Evolutionary conservation across 2,329 filamentous ascomycete species (phyloP).

Genomic region (Monilinia fructicola): DNA sequence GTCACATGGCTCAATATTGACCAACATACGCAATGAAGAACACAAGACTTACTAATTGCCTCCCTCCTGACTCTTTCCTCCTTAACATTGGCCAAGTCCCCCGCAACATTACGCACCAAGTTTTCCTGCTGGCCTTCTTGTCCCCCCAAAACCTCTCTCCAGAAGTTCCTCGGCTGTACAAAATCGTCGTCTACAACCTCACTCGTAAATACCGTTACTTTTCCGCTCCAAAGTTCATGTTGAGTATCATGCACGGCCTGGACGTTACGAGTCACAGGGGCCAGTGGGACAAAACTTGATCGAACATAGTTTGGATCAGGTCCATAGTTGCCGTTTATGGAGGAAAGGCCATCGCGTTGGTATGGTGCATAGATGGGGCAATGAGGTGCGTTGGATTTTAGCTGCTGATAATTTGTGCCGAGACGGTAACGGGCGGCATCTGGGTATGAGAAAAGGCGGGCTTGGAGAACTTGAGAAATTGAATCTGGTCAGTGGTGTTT

Average conservation of each 20-base stretch:
- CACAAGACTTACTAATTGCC: slow-evolving; percentile 2
- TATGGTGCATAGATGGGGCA: slow-evolving; percentile 29
- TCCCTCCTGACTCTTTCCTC: background rate
- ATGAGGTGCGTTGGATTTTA: slow-evolving; percentile 25
- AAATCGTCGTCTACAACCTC: slow-evolving; percentile 44
- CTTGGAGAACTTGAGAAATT: slow-evolving; percentile 44
- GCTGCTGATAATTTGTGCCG: slow-evolving; percentile 57
- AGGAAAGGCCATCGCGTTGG: slow-evolving; percentile 44
- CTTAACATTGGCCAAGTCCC: background rate
- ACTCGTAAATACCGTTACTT: slow-evolving; percentile 23
- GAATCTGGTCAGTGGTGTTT: slow-evolving; percentile 17
- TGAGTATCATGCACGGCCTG: slow-evolving; percentile 20
- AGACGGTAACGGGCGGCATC: slow-evolving; percentile 55
- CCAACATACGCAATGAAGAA: background rate
- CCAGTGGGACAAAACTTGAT: slow-evolving; percentile 18
- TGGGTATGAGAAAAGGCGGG: slow-evolving; percentile 55
- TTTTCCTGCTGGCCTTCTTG: background rate
- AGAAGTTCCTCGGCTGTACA: slow-evolving; percentile 43
- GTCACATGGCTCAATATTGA: background rate
- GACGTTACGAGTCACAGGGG: background rate
- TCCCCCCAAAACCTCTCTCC: slow-evolving; percentile 29
- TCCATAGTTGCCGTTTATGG: slow-evolving; percentile 48
- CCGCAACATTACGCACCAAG: background rate
- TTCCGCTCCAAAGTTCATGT: slow-evolving; percentile 40
- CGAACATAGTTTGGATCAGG: slow-evolving; percentile 46